Evolutionary conservation across 208 protist genomes (phyloP).

Genomic region (Angomonas ambiguus): DNA sequence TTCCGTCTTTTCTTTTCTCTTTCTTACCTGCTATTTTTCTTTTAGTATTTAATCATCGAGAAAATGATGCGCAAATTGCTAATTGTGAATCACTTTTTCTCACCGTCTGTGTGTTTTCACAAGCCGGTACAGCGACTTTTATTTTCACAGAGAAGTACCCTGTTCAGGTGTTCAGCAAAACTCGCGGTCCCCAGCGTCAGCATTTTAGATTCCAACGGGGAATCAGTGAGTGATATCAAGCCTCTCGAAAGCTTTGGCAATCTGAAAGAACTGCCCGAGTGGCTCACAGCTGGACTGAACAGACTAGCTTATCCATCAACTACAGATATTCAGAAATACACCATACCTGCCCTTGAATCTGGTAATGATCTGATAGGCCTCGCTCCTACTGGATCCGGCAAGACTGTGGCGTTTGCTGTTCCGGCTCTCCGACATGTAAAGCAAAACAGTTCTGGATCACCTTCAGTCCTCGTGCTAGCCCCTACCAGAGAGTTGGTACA

Average conservation of each 20-base stretch:
- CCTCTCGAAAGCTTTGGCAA: constrained; percentile 66
- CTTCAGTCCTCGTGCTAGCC: constrained; percentile 94
- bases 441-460: constrained; percentile 41
- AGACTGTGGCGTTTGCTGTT: constrained; percentile 98
- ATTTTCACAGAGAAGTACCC: background rate
- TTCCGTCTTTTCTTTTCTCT: constrained; percentile 15
- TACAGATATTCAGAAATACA: constrained; percentile 86
- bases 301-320: constrained; percentile 54
- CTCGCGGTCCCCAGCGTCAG: background rate
- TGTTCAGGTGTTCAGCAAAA: background rate
- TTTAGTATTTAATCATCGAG: too few relatives aligned
- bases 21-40: constrained; percentile 4
- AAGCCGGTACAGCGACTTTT: background rate
- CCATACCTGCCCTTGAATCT: constrained; percentile 76
- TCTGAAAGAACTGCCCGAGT: constrained; percentile 42
- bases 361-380: constrained; percentile 96
- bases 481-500: constrained; percentile 98
- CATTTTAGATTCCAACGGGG: constrained; percentile 46
- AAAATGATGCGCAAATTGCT: constrained; percentile 3
- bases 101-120: background rate
- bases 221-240: constrained; percentile 30
- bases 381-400: constrained; percentile 97
- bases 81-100: background rate
- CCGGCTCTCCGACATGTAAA: constrained; percentile 79
- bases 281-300: constrained; percentile 57